Conservation (phyloP, 148 eudicot species). For the Bassia scoparia region DNA sequence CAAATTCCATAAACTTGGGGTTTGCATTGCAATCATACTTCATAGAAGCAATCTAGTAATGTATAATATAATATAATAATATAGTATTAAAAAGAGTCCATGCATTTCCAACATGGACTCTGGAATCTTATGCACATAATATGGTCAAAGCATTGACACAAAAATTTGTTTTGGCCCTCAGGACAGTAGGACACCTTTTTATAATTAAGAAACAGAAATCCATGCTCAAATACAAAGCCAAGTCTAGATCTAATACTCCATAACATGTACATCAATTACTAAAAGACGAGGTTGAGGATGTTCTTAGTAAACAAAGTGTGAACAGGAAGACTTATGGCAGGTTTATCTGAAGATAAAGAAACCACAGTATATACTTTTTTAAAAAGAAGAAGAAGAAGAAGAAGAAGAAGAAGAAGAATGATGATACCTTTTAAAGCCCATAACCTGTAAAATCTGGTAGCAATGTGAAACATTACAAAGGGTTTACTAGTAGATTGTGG, state of each 20-base stretch:
- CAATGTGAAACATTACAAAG: background rate
- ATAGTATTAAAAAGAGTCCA: background rate
- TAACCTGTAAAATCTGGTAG: background rate
- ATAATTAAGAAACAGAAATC: background rate
- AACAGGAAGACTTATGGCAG: constrained; percentile 12
- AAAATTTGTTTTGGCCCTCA: background rate
- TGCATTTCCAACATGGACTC: background rate
- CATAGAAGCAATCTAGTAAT: no score
- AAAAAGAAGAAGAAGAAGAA: background rate
- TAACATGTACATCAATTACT: background rate
- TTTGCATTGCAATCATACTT: no score
- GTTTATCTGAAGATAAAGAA: background rate
- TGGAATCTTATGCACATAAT: background rate
- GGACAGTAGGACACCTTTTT: background rate
- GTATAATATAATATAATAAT: no score
- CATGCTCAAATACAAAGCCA: background rate
- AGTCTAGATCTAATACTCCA: background rate
- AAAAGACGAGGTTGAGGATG: background rate
- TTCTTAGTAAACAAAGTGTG: constrained; percentile 3
- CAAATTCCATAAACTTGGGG: no score
- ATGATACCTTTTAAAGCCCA: background rate
- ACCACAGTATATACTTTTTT: background rate
- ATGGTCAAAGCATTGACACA: background rate
- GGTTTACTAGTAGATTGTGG: constrained; percentile 2
- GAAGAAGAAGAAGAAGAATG: background rate